These are phyloP conservation scores for Elongisporangium senticosum DNA, from an alignment of 352 stramenopile species.

Conservation along the genomic window DNA sequence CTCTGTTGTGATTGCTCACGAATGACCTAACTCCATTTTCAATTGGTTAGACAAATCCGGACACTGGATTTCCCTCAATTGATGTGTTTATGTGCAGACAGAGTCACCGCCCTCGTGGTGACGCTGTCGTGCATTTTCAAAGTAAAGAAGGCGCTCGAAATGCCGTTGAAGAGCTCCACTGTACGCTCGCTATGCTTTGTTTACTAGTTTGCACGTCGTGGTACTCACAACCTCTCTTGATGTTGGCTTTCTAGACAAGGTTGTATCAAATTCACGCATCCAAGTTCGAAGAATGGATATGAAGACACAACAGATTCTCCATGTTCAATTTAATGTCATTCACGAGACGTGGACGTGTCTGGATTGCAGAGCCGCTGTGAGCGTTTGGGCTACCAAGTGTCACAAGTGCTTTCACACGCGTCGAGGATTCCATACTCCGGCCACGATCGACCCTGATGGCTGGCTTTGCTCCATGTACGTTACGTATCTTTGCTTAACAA, in stretches of 20 bases:
- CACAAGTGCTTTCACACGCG: slow-evolving; percentile 36
- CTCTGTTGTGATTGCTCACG: slow-evolving; percentile 2
- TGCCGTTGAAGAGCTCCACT: slow-evolving; percentile 50
- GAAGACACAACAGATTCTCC: slow-evolving; percentile 38
- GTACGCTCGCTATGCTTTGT: slow-evolving; percentile 19
- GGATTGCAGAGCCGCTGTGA: slow-evolving; percentile 48
- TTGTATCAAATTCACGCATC: slow-evolving; percentile 56
- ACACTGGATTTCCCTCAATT: slow-evolving; percentile 42
- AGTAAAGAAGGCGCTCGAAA: slow-evolving; percentile 25
- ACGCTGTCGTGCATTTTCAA: slow-evolving; percentile 45
- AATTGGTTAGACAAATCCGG: slow-evolving; percentile 29
- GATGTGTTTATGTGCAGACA: slow-evolving; percentile 50
- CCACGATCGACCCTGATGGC: slow-evolving; percentile 31
- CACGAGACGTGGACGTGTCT: slow-evolving; percentile 55
- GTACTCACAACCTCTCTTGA: not conserved
- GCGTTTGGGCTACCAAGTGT: slow-evolving; percentile 57
- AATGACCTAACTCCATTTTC: slow-evolving; percentile 13
- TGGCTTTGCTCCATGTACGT: slow-evolving; percentile 73
- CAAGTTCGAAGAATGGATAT: slow-evolving; percentile 37
- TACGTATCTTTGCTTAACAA: too few relatives aligned
- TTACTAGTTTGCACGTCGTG: not conserved
- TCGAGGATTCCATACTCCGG: slow-evolving; percentile 44
- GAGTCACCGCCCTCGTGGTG: slow-evolving; percentile 38
- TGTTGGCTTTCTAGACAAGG: slow-evolving; percentile 29
- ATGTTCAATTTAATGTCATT: slow-evolving; percentile 30